Evolutionary conservation across 345 rosid species (phyloP).

Genomic region (Lepidium didymum): DNA sequence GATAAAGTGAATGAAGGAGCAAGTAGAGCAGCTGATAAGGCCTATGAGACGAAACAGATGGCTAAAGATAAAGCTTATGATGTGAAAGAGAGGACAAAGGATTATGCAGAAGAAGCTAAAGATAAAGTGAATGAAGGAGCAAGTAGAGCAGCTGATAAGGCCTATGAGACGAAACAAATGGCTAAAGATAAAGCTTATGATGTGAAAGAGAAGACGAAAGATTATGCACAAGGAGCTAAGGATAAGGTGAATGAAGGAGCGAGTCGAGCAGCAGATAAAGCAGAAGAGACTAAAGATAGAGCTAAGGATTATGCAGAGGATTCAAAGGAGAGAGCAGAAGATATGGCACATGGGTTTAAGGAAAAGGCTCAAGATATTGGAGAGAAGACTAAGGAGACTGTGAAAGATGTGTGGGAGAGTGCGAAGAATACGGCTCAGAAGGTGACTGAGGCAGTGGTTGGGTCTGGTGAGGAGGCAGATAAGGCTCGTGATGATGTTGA

Average conservation of each 20-base stretch:
- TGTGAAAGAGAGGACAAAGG: not conserved
- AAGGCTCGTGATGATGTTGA: constrained; percentile 17
- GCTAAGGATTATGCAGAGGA: constrained; percentile 13
- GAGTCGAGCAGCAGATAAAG: not conserved
- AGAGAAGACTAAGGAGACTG: constrained; percentile 29
- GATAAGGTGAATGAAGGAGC: constrained; percentile 14
- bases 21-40: constrained; percentile 14
- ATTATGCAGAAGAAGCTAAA: not conserved
- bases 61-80: constrained; percentile 14
- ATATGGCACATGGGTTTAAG: constrained; percentile 25
- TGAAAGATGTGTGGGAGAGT: constrained; percentile 29
- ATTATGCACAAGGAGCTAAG: not conserved
- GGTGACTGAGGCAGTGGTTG: constrained; percentile 30
- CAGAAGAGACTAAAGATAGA: not conserved
- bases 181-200: constrained; percentile 16
- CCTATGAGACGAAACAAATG: constrained; percentile 6
- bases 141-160: constrained; percentile 8
- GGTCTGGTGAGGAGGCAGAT: constrained; percentile 26
- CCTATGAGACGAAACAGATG: not conserved
- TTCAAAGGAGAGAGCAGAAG: constrained; percentile 15
- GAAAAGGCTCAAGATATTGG: constrained; percentile 27
- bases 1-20: constrained; percentile 14
- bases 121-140: constrained; percentile 24
- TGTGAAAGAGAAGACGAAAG: constrained; percentile 11
- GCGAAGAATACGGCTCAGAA: constrained; percentile 26